A percentile compares a stretch with the other conserved stretches of the same genome.
These are phyloP conservation scores for Blastocystis sp. DNA, from an alignment of 352 stramenopile species.

Conservation along the genomic window DNA sequence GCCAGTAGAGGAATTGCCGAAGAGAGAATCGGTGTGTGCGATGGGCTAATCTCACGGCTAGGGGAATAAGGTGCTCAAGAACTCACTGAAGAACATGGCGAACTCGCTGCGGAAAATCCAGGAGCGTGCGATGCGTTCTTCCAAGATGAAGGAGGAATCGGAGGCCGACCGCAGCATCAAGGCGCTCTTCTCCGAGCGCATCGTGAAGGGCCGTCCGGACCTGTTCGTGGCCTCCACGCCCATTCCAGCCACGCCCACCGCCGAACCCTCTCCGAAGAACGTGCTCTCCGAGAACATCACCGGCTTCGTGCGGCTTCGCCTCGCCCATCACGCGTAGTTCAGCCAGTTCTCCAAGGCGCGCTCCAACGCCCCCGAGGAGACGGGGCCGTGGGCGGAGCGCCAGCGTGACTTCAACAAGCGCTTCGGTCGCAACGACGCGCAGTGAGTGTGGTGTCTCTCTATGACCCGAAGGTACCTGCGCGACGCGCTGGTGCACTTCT, in stretches of 20 bases:
- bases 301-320: slow-evolving; percentile 3
- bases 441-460: background rate
- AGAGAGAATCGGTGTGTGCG: slow-evolving; percentile 34
- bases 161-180: slow-evolving; percentile 56
- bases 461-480: slow-evolving; percentile 30
- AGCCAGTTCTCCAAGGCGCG: slow-evolving; percentile 24
- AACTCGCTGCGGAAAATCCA: slow-evolving; percentile 43
- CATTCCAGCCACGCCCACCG: background rate
- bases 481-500: slow-evolving; percentile 32
- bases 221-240: slow-evolving; percentile 16
- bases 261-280: background rate
- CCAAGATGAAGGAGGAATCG: slow-evolving; percentile 3
- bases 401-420: slow-evolving; percentile 56
- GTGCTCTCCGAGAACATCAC: slow-evolving; percentile 33
- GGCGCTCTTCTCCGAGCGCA: slow-evolving; percentile 56
- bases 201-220: slow-evolving; percentile 60
- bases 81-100: slow-evolving; percentile 39
- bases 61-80: background rate
- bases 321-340: slow-evolving; percentile 8
- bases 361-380: background rate
- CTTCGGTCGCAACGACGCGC: slow-evolving; percentile 25
- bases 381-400: background rate
- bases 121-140: slow-evolving; percentile 30
- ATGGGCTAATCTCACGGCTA: background rate
- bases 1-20: slow-evolving; percentile 18